Base-by-base conservation (phyloP, 2,329 filamentous ascomycete genomes). In the Stagonosporopsis chrysanthemi region DNA sequence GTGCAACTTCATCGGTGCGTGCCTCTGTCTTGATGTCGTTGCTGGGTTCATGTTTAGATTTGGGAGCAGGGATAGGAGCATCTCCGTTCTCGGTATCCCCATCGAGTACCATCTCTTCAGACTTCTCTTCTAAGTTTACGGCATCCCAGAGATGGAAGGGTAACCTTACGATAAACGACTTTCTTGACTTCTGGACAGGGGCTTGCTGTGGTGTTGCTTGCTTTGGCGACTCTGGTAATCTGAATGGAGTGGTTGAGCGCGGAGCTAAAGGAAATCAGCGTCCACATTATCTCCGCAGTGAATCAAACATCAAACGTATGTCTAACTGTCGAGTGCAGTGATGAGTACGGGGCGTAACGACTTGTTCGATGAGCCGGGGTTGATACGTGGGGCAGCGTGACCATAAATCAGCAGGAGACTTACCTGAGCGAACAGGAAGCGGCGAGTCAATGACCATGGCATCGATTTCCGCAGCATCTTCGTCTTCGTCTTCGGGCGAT, bases 401-500 rank as follows among this genome's bases (percentile, higher is more conserved):
- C 22, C 39, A 39, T 31, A 14, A 29, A 46, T 14, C 26, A 44
- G 36, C 48, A 44, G 39, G 45, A 61, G 35, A 73, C 70, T 45
- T 68, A 73, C 70, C 67, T 54, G 65, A 56, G 35, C 65, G 65
- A 56, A 69, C 64, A 53, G 70, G 64, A 38, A 68, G 59, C 19
- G 63, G 62, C 41, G 67, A 65, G 36, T 50, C 56, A 22, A 67
- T 63, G 28, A 58, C 50, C 45, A 57, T 44, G 22, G 57, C 52
- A 47, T 70, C 65, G 15, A 69, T 40, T 12, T 60, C 56, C 60
- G 66, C 64, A 14, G 66, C 52, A 46, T 71, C 67, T 22, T 71
- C 66, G 7, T 69, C 56, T 41, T 70, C 66, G 48, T 73, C 69
- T 56, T 71, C 68, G n/a, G 65, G 66, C n/a, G 64, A 67, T 38